These are phyloP conservation scores for Epithele typhae DNA, from an alignment of 768 basidiomycete species.

Conservation along the genomic window DNA sequence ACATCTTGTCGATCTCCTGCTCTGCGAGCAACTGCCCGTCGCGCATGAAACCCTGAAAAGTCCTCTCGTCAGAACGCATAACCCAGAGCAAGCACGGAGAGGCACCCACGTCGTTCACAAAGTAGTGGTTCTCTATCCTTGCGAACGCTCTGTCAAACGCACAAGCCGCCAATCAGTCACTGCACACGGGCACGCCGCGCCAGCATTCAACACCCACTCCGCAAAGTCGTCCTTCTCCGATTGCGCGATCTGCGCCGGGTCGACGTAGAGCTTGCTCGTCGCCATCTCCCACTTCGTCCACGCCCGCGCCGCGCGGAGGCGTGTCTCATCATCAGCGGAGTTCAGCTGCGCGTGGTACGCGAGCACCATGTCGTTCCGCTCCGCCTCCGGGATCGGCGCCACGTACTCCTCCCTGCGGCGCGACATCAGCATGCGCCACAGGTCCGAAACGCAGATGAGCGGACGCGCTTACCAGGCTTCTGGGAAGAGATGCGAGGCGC, in stretches of 20 bases:
- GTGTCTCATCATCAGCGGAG: slow-evolving; percentile 60
- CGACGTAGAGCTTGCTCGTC: slow-evolving; percentile 71
- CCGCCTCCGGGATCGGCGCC: slow-evolving; percentile 72
- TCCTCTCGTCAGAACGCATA: slow-evolving; percentile 2
- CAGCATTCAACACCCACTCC: slow-evolving; percentile 55
- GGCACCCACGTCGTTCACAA: slow-evolving; percentile 63
- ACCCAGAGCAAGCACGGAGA: background rate
- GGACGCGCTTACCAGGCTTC: slow-evolving; percentile 65
- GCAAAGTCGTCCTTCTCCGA: slow-evolving; percentile 75
- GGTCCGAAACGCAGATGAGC: background rate
- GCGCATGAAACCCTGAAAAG: slow-evolving; percentile 70
- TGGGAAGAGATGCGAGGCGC: slow-evolving; percentile 77
- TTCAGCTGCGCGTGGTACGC: slow-evolving; percentile 84
- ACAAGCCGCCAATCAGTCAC: no score
- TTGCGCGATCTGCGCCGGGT: slow-evolving; percentile 60
- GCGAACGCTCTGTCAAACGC: slow-evolving; percentile 64
- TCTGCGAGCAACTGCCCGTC: slow-evolving; percentile 83
- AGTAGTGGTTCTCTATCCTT: slow-evolving; percentile 88
- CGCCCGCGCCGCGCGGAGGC: slow-evolving; percentile 70
- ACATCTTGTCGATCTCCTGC: slow-evolving; percentile 89
- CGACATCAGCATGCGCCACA: background rate
- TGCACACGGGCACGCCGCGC: no score
- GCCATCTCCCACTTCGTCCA: slow-evolving; percentile 96
- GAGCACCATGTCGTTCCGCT: slow-evolving; percentile 73
- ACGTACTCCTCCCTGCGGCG: slow-evolving; percentile 79